Percentiles rank a stretch among this genome's conserved stretches.
These are phyloP conservation scores for Caryocar brasiliense DNA, from an alignment of 441 rosid species.

Conservation along the genomic window DNA sequence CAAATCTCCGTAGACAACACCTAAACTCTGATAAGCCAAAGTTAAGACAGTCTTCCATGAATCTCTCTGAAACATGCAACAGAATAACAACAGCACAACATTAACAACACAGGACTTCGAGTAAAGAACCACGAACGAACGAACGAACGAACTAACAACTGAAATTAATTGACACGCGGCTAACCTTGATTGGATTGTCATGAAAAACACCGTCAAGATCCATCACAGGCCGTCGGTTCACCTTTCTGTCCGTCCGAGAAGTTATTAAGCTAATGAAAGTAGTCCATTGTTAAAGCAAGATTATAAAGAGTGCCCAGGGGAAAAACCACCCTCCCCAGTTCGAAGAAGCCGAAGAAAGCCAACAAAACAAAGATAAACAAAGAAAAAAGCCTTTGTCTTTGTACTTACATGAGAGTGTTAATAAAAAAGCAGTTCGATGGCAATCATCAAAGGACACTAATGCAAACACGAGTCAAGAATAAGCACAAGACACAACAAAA, in stretches of 20 bases:
- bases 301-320: conserved; percentile 9
- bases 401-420: too few relatives aligned
- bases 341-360: conserved; percentile 7
- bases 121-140: too few relatives aligned
- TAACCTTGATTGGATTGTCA: background rate
- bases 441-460: too few relatives aligned
- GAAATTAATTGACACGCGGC: background rate
- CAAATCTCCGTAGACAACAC: conserved; percentile 70
- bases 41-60: conserved; percentile 61
- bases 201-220: background rate
- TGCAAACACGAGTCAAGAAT: too few relatives aligned
- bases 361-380: background rate
- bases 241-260: too few relatives aligned
- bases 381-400: too few relatives aligned
- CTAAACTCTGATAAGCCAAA: conserved; percentile 63
- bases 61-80: conserved; percentile 32
- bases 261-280: background rate
- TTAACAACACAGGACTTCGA: too few relatives aligned
- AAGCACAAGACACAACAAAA: too few relatives aligned
- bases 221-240: background rate
- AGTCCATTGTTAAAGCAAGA: background rate
- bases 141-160: background rate
- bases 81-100: background rate
- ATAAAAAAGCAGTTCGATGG: too few relatives aligned
- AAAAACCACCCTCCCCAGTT: conserved; percentile 18